Percentiles rank a stretch among this genome's conserved stretches.
Conservation (phyloP, 2,329 filamentous ascomycete species). For the Botrytis paeoniae region DNA sequence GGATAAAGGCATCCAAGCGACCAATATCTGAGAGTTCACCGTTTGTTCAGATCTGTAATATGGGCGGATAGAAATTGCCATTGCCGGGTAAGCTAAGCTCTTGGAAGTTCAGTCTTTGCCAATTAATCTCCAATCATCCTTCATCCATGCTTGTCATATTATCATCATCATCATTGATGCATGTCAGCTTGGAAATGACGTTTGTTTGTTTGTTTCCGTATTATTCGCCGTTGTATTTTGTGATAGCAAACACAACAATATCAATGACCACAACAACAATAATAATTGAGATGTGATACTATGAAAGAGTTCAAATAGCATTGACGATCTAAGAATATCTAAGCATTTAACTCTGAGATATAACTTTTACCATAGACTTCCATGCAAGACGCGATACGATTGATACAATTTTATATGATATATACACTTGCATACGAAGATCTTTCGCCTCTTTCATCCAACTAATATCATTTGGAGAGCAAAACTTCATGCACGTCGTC, state of each 20-base stretch:
- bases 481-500: background rate
- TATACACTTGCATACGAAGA: background rate
- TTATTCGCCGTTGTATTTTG: too few relatives aligned
- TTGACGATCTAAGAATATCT: background rate
- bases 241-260: background rate
- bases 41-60: background rate
- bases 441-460: background rate
- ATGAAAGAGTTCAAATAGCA: background rate
- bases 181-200: background rate
- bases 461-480: background rate
- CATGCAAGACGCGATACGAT: background rate
- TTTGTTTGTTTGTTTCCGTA: background rate
- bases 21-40: background rate
- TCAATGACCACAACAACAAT: background rate
- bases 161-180: background rate
- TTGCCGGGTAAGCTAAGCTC: background rate
- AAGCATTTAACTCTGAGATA: background rate
- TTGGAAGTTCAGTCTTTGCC: background rate
- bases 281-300: background rate
- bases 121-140: background rate
- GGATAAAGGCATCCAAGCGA: background rate
- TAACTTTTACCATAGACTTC: background rate
- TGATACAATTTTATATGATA: background rate
- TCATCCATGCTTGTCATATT: background rate
- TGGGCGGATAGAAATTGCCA: background rate